phyloP scores from a whole-genome alignment of 2,329 filamentous ascomycete species.

The Colletotrichum sidae region DNA sequence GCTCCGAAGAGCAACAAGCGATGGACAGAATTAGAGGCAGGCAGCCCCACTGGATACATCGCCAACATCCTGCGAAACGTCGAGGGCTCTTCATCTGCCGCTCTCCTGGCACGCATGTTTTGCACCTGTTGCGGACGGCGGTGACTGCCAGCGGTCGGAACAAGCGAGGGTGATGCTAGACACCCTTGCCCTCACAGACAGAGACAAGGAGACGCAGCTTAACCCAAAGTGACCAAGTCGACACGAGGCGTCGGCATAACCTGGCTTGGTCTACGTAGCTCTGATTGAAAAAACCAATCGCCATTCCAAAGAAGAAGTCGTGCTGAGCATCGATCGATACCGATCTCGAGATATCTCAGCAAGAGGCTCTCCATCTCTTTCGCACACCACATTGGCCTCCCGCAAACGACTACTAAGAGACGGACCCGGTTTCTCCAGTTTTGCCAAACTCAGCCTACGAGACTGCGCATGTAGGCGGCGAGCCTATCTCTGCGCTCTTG shows the following conservation, averaged over 20 bases:
- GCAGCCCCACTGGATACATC: neutral
- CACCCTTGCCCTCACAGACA: conserved; percentile 7
- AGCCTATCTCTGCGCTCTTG: conserved; percentile 21
- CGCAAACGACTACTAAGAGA: conserved; percentile 19
- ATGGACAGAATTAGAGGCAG: conserved; percentile 5
- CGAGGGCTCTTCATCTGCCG: conserved; percentile 3
- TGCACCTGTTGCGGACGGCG: conserved; percentile 9
- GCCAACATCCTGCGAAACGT: neutral
- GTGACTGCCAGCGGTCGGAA: conserved; percentile 2
- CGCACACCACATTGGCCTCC: neutral
- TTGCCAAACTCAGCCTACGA: conserved; percentile 15
- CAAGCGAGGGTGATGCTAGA: conserved; percentile 22
- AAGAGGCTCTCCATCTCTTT: conserved; percentile 5
- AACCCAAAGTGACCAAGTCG: neutral
- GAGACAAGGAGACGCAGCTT: neutral
- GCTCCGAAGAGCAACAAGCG: conserved; percentile 1
- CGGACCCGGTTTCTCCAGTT: conserved; percentile 22
- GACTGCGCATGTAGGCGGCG: conserved; percentile 6
- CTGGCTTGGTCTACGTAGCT: neutral
- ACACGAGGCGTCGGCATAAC: conserved; percentile 13
- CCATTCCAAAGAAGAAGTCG: neutral
- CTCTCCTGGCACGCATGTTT: conserved; percentile 5
- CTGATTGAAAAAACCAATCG: neutral
- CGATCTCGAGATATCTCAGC: conserved; percentile 10
- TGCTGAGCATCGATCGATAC: conserved; percentile 12